phyloP scores from a whole-genome alignment of 306 rosid genomes.

The Trifolium subterraneum region DNA sequence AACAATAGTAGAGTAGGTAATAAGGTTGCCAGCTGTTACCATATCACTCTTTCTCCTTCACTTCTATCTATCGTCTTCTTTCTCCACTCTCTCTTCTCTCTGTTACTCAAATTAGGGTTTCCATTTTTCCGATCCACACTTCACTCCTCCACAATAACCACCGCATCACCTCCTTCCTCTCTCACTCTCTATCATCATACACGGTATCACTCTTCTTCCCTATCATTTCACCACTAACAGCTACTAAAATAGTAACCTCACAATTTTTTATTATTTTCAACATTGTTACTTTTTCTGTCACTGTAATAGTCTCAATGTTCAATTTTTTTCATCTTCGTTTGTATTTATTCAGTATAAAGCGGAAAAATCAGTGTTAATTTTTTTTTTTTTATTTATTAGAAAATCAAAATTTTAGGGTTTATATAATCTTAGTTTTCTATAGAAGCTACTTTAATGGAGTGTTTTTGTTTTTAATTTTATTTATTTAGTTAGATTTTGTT shows the following conservation, averaged over 20 bases:
- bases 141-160: not conserved
- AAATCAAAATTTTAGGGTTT: constrained; percentile 34
- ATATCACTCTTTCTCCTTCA: constrained; percentile 21
- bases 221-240: not conserved
- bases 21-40: constrained; percentile 34
- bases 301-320: not conserved
- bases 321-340: not conserved
- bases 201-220: constrained; percentile 8
- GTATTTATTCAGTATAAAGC: not conserved
- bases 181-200: not conserved
- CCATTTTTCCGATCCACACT: constrained; percentile 36
- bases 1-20: constrained; percentile 7
- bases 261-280: not conserved
- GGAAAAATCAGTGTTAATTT: not conserved
- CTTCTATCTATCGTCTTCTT: constrained; percentile 10
- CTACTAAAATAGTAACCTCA: not conserved
- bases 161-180: not conserved
- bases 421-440: not conserved
- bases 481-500: constrained; percentile 8
- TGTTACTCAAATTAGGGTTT: constrained; percentile 40
- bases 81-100: not conserved
- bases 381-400: not conserved
- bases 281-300: constrained; percentile 8
- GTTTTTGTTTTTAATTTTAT: not conserved
- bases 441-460: not conserved